These are phyloP conservation scores for Carex kokanica DNA, from an alignment of 176 grass and related monocot genomes.

Conservation along the genomic window DNA sequence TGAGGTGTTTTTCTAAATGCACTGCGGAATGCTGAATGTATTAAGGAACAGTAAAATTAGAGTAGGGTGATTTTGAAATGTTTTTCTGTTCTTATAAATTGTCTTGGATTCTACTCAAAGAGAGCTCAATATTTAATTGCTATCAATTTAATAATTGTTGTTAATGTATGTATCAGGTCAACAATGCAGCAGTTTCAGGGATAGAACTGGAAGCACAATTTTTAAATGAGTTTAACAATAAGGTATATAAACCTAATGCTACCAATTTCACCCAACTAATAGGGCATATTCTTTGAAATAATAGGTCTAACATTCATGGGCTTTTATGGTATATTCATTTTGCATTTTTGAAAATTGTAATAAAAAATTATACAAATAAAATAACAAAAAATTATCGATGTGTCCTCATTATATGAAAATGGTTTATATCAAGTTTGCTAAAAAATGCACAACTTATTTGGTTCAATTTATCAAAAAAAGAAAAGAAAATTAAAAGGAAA, in stretches of 20 bases:
- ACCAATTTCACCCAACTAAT: neutral
- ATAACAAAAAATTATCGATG: neutral
- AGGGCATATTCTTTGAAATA: neutral
- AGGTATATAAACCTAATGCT: neutral
- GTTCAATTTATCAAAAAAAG: no score
- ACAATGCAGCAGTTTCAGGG: constrained; percentile 31
- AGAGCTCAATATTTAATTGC: neutral
- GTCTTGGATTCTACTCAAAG: neutral
- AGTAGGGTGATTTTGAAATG: constrained; percentile 24
- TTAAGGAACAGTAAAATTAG: neutral
- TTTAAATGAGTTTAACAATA: neutral
- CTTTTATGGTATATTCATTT: no score
- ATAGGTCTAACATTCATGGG: neutral
- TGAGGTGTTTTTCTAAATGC: neutral
- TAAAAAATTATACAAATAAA: neutral
- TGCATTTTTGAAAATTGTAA: neutral
- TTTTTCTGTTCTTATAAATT: constrained; percentile 30
- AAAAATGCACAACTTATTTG: no score
- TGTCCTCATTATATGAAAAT: no score
- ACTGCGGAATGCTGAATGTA: neutral
- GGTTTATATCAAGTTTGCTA: no score
- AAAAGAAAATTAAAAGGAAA: no score
- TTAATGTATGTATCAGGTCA: constrained; percentile 30
- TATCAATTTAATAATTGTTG: neutral
- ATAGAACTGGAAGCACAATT: neutral